phyloP scores from a whole-genome alignment of 2,329 filamentous ascomycete genomes.

The Cephalotrichum gorgonifer region DNA sequence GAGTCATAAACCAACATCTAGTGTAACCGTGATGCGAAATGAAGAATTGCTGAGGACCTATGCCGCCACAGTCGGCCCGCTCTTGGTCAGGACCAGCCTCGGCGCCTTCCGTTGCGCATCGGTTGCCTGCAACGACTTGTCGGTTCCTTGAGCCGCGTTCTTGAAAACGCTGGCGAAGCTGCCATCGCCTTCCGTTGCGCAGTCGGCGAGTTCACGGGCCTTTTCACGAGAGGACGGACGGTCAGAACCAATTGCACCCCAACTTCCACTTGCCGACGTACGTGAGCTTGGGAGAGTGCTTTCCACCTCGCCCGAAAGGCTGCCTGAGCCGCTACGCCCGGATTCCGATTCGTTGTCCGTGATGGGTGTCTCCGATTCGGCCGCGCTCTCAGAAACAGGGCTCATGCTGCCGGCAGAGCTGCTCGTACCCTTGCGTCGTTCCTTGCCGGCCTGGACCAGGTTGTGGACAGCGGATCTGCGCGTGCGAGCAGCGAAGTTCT shows the following conservation, averaged over 20 bases:
- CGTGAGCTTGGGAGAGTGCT: conserved; percentile 64
- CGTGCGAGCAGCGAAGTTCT: conserved; percentile 92
- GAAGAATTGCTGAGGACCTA: not conserved
- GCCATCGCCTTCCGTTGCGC: conserved; percentile 47
- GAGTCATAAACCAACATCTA: not conserved
- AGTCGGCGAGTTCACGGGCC: conserved; percentile 51
- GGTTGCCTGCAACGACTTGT: conserved; percentile 41
- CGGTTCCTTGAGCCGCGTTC: conserved; percentile 39
- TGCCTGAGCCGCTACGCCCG: conserved; percentile 65
- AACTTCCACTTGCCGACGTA: conserved; percentile 61
- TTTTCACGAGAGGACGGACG: conserved; percentile 64
- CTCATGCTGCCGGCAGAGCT: conserved; percentile 71
- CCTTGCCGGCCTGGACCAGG: conserved; percentile 79
- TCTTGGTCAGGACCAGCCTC: conserved; percentile 73
- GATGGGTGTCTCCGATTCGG: conserved; percentile 55
- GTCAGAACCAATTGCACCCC: conserved; percentile 78
- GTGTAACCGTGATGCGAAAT: not conserved
- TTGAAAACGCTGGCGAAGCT: conserved; percentile 61
- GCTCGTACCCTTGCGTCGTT: conserved; percentile 68
- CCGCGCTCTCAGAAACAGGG: conserved; percentile 73
- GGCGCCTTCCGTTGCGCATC: conserved; percentile 69
- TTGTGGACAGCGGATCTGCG: conserved; percentile 87
- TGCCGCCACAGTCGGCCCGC: not conserved
- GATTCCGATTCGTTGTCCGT: conserved; percentile 68
- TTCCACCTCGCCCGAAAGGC: conserved; percentile 63